Conservation (phyloP, 495 filamentous ascomycete genomes). For the Penicillium paradoxum region DNA sequence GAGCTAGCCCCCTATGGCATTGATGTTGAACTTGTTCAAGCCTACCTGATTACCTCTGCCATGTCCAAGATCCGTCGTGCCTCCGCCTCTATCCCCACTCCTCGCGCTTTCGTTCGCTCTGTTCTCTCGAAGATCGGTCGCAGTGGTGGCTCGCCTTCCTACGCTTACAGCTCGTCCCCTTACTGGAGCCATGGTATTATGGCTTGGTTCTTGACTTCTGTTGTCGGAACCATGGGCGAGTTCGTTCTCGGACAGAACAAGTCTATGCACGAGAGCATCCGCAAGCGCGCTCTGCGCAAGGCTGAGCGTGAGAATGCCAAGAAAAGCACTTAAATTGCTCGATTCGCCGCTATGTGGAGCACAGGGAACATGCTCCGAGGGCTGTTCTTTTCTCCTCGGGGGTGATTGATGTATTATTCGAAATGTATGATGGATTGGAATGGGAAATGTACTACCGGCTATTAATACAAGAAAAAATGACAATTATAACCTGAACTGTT, state of each 20-base stretch:
- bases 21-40: constrained; percentile 78
- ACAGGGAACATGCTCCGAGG: neutral
- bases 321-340: constrained; percentile 35
- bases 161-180: constrained; percentile 79
- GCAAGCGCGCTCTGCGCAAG: constrained; percentile 85
- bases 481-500: too few species aligned
- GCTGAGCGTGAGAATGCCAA: constrained; percentile 65
- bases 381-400: too few species aligned
- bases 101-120: constrained; percentile 73
- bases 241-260: constrained; percentile 63
- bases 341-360: neutral
- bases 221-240: constrained; percentile 60
- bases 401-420: too few species aligned
- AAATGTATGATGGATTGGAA: too few species aligned
- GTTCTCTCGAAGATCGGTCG: constrained; percentile 77
- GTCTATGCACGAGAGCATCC: constrained; percentile 79
- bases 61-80: constrained; percentile 92
- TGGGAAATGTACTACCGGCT: neutral
- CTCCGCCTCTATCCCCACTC: constrained; percentile 70
- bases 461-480: neutral
- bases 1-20: constrained; percentile 78
- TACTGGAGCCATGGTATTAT: constrained; percentile 88
- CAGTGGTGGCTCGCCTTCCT: constrained; percentile 65
- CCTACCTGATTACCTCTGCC: constrained; percentile 86
- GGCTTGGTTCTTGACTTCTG: constrained; percentile 75